Base-by-base conservation (phyloP, 2,329 filamentous ascomycete genomes). In the Alternaria triticimaculans region DNA sequence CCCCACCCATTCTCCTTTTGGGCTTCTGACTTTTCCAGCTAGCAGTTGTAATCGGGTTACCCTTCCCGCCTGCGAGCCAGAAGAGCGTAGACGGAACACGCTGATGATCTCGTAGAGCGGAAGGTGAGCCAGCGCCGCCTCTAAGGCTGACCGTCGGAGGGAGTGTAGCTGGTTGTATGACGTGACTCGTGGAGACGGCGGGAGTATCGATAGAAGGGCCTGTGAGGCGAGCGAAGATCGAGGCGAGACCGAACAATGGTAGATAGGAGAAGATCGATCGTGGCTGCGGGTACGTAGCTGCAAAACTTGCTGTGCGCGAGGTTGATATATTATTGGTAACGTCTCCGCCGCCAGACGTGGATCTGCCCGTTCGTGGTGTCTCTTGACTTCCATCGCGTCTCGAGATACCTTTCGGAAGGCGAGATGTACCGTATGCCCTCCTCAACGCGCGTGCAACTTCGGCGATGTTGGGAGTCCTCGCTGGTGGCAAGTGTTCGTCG, bases 11-110 rank as follows among this genome's bases (percentile, higher is more conserved):
- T 7, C 73, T 67, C 20, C 68, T 68, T 62, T 69, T 68, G 14
- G 68, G 70, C 45, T 58, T 71, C 26, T 61, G 63, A 12, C 41
- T 60, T n/a, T 70, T 73, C 75, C 74, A 78, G n/a, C 55, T 43
- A 6, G 15, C 41, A 8, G 63, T 59, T 2, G 67, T 70, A 0
- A 72, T 55, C 1, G 70, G 54, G 9, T 58, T 55, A 0, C 67
- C 68, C 3, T 46, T 68, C 0, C 71, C 72, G 8, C 76, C 76
- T 3, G 74, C 74, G 1, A 79, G 68, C 59, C 66, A 76, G 41
- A 64, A 74, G 0, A 78, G 53, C 1, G 41, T 64, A 15, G 62
- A 43, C 5, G 72, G 73, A 3, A 76, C 41, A 1, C 48, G 56
- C 6, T 70, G 61, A 3, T 56, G n/a, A 25, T 68, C 62, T 25